Percentiles rank a stretch among this genome's conserved stretches.
Evolutionary conservation across 148 eudicot species (phyloP).

Genomic region (Polygonum aviculare): DNA sequence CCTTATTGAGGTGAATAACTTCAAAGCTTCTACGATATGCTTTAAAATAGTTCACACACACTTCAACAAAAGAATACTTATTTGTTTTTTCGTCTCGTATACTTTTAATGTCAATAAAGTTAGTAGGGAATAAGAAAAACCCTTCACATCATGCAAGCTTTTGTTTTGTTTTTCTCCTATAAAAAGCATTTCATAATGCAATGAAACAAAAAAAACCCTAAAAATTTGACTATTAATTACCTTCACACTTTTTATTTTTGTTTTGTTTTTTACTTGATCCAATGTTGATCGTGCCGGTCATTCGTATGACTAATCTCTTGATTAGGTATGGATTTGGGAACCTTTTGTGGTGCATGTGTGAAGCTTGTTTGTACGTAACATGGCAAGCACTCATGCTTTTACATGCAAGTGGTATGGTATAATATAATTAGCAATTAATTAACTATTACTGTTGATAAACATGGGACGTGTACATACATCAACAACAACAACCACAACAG

Average conservation of each 20-base stretch:
- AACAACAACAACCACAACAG: no score
- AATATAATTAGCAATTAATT: not conserved
- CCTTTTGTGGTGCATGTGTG: not conserved
- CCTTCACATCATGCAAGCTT: not conserved
- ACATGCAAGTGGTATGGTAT: not conserved
- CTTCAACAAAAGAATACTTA: not conserved
- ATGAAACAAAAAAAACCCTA: not conserved
- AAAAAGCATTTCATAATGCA: not conserved
- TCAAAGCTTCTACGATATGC: not conserved
- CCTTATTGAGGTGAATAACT: constrained; percentile 5
- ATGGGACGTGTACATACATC: not conserved
- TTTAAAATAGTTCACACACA: constrained; percentile 1
- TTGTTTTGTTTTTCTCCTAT: not conserved
- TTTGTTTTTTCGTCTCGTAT: not conserved
- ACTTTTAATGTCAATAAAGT: constrained; percentile 1
- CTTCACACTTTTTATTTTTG: not conserved
- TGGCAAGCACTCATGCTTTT: constrained; percentile 2
- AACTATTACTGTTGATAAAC: not conserved
- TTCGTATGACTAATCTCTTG: not conserved
- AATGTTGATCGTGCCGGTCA: not conserved
- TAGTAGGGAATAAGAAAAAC: constrained; percentile 4
- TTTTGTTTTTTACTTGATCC: not conserved
- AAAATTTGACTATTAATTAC: not conserved
- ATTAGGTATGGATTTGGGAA: not conserved
- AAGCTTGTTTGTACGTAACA: constrained; percentile 6